phyloP scores from a whole-genome alignment of 1,284 basidiomycete genomes.

The Albatrellus sp. region DNA sequence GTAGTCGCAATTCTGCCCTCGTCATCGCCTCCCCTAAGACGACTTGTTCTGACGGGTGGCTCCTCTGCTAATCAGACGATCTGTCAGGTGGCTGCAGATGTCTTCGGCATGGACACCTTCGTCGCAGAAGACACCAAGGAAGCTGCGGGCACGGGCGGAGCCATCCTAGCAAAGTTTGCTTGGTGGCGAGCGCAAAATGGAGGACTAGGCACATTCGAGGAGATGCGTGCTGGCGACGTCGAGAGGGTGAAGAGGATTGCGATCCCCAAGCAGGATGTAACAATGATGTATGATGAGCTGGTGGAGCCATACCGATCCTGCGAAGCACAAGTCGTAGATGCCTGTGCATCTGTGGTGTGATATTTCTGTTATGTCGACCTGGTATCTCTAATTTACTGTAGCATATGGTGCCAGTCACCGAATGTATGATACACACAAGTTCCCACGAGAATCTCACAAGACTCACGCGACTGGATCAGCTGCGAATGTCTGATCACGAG shows the following conservation, averaged over 20 bases:
- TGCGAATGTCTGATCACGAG: too few species aligned
- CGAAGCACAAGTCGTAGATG: constrained; percentile 25
- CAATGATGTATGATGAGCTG: constrained; percentile 19
- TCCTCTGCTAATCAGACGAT: constrained; percentile 68
- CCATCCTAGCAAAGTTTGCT: constrained; percentile 54
- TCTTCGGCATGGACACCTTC: constrained; percentile 66
- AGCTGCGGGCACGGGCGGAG: constrained; percentile 62
- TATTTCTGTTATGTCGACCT: too few species aligned
- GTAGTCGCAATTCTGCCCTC: constrained; percentile 56
- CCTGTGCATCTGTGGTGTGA: constrained; percentile 10
- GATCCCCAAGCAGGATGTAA: constrained; percentile 29
- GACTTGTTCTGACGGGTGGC: constrained; percentile 74
- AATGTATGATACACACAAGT: too few species aligned
- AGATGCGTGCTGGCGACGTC: constrained; percentile 39
- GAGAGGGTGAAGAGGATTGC: constrained; percentile 47
- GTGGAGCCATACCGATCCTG: constrained; percentile 26
- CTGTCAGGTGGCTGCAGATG: constrained; percentile 66
- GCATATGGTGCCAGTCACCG: too few species aligned
- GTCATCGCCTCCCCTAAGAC: constrained; percentile 42
- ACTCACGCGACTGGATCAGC: too few species aligned
- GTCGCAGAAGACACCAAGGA: constrained; percentile 49
- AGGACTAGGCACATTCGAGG: constrained; percentile 42
- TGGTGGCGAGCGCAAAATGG: constrained; percentile 46
- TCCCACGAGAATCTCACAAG: too few species aligned
- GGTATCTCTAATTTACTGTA: too few species aligned